Conservation (phyloP, 2,329 filamentous ascomycete genomes). For the Colletotrichum eleusines region DNA sequence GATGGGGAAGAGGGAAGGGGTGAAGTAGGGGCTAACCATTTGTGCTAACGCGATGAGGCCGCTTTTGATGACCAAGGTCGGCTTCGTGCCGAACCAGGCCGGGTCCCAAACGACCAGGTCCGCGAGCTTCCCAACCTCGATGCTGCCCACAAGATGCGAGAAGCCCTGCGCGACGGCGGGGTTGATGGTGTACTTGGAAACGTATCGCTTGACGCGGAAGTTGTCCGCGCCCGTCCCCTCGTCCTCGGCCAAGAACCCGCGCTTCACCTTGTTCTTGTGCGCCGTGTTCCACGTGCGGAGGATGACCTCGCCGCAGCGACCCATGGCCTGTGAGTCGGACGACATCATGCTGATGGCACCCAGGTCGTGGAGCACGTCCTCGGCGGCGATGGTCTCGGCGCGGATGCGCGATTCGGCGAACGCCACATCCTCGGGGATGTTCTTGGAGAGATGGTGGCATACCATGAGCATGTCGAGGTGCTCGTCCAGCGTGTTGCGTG, state of each 20-base stretch:
- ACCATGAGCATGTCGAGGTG: conserved; percentile 99
- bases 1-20: neutral
- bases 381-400: conserved; percentile 94
- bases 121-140: conserved; percentile 90
- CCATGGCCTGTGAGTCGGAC: conserved; percentile 96
- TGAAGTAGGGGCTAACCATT: conserved; percentile 73
- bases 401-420: conserved; percentile 96
- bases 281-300: conserved; percentile 96
- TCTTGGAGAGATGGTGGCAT: conserved; percentile 91
- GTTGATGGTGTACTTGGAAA: conserved; percentile 97
- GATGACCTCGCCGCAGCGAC: conserved; percentile 93
- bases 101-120: conserved; percentile 92
- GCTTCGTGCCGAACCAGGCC: conserved; percentile 88
- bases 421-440: conserved; percentile 95
- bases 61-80: conserved; percentile 83
- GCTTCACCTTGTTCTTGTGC: conserved; percentile 94
- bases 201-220: conserved; percentile 89
- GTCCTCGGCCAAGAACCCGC: conserved; percentile 82
- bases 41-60: conserved; percentile 85
- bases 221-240: conserved; percentile 86
- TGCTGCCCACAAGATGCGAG: conserved; percentile 84
- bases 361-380: conserved; percentile 94
- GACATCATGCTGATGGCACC: conserved; percentile 99
- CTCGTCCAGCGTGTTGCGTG: conserved; percentile 92
- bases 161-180: conserved; percentile 93